Evolutionary conservation across 1,284 basidiomycete species (phyloP), one percentile per base, ranked within the genome.

Genomic region (Pseudozyma thailandica): DNA sequence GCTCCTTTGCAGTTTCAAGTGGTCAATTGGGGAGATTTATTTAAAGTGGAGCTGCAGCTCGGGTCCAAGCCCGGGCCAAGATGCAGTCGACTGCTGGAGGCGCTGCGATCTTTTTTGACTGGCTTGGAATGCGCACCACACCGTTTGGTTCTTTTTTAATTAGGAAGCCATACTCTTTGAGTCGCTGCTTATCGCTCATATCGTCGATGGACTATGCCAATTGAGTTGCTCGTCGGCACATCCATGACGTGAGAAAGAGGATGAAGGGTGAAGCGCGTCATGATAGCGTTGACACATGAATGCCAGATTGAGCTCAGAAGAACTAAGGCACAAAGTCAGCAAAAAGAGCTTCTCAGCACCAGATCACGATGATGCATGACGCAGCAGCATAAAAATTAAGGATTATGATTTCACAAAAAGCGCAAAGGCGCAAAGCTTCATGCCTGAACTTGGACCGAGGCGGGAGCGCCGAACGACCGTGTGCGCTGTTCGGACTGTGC

Each of bases 31-130:
- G 25, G 26, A 16, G 30, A 37, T 23, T 38, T 42, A n/a, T n/a
- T 50, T 27, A 46, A 16, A 53, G 45, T 44, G 13, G 6, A 26
- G 16, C 58, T 60, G 57, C 50, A 60, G 57, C 57, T 60, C 50
- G 57, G 57, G 25, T 53, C 28, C 41, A 39, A 38, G 43, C 42
- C 26, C 58, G 50, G 58, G 41, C 51, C 21, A 30, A 52, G 15
- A 27, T 49, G 55, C 57, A 44, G 23, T 31, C 30, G 8, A 31
- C 30, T 6, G 33, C 33, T 16, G 15, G n/a, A 35, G 33, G 33
- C 13, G n/a, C 30, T 7, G 30, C 33, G 6, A 12, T 23, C 21
- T 31, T 33, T 23, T 37, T 46, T 25, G 42, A 35, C 43, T 28
- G 55, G 55, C 49, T 50, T 47, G 49, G 48, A 44, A 50, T 39